A percentile compares a stretch with the other conserved stretches of the same genome.
Evolutionary conservation across 73 alveolate genomes (phyloP).

Genomic region (Breviolum minutum): DNA sequence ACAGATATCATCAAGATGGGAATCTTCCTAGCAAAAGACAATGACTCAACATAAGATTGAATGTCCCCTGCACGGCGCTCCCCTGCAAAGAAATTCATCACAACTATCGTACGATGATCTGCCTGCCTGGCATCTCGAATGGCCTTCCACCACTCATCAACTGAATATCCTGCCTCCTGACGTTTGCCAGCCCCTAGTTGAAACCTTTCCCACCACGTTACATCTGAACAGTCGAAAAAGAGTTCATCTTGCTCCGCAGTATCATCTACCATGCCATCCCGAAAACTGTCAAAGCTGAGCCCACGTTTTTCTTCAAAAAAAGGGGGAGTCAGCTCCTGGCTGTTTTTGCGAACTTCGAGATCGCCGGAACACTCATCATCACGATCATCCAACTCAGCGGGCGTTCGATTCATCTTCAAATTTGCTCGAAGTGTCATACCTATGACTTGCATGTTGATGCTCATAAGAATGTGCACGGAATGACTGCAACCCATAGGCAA

Average conservation of each 20-base stretch:
- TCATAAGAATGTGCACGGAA: background rate
- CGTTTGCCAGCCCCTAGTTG: background rate
- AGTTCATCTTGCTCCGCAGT: too few species aligned
- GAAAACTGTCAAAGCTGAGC: too few species aligned
- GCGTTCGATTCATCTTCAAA: too few species aligned
- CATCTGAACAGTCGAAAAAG: background rate
- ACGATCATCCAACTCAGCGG: too few species aligned
- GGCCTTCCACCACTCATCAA: background rate
- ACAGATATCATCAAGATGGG: background rate
- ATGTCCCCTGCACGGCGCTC: background rate
- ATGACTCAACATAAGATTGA: background rate
- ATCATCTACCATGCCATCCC: too few species aligned
- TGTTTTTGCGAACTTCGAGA: too few species aligned
- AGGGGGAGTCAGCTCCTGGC: too few species aligned
- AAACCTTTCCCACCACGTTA: background rate
- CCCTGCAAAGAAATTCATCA: background rate
- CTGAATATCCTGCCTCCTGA: background rate
- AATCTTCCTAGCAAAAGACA: too few species aligned
- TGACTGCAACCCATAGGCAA: background rate
- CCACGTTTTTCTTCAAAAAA: too few species aligned
- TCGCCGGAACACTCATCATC: too few species aligned
- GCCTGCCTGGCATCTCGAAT: background rate
- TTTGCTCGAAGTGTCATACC: background rate
- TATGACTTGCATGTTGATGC: background rate
- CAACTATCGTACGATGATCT: background rate